Conservation (phyloP, 148 eudicot species). For the Agrostemma githago region DNA sequence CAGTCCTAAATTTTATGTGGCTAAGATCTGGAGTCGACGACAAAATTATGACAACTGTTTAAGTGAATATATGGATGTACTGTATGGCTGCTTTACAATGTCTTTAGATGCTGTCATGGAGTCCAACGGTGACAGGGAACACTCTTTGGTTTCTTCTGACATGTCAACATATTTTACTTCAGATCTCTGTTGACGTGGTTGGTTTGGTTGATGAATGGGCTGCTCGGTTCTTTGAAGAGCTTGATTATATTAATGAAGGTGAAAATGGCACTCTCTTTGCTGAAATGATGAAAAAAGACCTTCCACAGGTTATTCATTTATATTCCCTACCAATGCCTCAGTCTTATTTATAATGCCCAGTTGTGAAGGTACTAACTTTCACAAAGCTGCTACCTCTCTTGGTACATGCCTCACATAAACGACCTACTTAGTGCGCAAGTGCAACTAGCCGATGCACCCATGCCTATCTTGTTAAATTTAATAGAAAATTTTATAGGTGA, state of each 20-base stretch:
- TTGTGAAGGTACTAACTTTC: background rate
- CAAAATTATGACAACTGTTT: background rate
- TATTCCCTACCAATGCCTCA: background rate
- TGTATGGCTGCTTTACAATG: background rate
- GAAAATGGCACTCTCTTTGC: slow-evolving; percentile 92
- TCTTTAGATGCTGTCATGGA: background rate
- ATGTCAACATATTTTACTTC: slow-evolving; percentile 12
- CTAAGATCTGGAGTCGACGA: background rate
- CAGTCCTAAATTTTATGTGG: background rate
- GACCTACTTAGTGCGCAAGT: background rate
- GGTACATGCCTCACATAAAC: background rate
- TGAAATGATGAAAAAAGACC: slow-evolving; percentile 96
- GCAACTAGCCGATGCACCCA: background rate
- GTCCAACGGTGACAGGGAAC: background rate
- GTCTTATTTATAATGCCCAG: background rate
- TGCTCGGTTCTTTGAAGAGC: slow-evolving; percentile 98
- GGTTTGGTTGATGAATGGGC: slow-evolving; percentile 99
- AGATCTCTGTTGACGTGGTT: slow-evolving; percentile 92
- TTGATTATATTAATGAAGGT: slow-evolving; percentile 95
- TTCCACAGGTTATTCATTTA: slow-evolving; percentile 70
- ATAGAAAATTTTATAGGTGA: too few species aligned
- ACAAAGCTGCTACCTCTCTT: background rate
- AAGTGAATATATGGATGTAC: background rate
- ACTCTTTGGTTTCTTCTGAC: slow-evolving; percentile 6
- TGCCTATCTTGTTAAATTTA: background rate